These are phyloP conservation scores for Colletotrichum camelliae DNA, from an alignment of 2,329 filamentous ascomycete genomes.

Conservation along the genomic window DNA sequence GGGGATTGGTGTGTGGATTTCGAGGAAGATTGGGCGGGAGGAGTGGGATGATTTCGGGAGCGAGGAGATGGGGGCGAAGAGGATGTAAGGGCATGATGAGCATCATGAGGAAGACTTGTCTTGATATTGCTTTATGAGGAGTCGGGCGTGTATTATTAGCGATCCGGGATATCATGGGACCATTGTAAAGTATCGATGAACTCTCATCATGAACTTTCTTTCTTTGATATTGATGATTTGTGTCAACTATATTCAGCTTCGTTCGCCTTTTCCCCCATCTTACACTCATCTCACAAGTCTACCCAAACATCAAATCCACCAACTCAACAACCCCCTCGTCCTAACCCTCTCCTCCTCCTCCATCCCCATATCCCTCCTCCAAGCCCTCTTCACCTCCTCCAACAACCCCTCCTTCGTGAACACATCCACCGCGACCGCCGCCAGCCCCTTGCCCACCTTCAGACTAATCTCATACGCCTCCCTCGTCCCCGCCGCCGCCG, in stretches of 20 bases:
- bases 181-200: not conserved
- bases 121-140: not conserved
- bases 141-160: not conserved
- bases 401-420: constrained; percentile 24
- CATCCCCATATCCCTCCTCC: constrained; percentile 26
- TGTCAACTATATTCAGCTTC: not conserved
- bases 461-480: constrained; percentile 26
- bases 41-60: constrained; percentile 66
- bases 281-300: not conserved
- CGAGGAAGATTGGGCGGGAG: constrained; percentile 63
- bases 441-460: constrained; percentile 27
- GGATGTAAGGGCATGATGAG: not conserved
- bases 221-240: not conserved
- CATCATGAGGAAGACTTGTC: not conserved
- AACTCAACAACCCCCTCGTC: not conserved
- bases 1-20: constrained; percentile 74
- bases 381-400: constrained; percentile 25
- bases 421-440: constrained; percentile 27
- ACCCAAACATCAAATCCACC: not conserved
- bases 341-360: not conserved
- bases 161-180: not conserved
- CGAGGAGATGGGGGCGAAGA: constrained; percentile 63
- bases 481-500: constrained; percentile 25
- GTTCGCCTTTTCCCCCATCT: not conserved
- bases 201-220: not conserved